Evolutionary conservation across 2,329 filamentous ascomycete genomes (phyloP), one percentile per base, ranked within the genome.

Genomic region (Aspergillus intermedius): DNA sequence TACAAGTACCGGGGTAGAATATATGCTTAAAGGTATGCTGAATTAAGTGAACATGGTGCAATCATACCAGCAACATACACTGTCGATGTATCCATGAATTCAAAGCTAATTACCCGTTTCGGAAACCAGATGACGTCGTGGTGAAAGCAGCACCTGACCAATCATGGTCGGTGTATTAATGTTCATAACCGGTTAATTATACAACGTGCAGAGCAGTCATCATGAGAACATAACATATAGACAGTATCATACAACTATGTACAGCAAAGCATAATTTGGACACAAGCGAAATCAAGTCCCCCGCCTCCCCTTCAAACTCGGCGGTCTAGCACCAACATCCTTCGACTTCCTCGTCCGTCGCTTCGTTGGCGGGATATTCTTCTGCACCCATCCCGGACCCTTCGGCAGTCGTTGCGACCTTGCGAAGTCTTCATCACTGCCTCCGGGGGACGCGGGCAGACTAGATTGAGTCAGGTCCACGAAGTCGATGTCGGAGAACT

Each of bases 391-490:
- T 5, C 63, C 58, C 3, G 58, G 51, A 2, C 59, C 64, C 5
- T 50, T 50, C 1, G 62, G 60, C 17, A 67, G 58, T 6, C 55
- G 57, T 21, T 60, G 56, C n/a, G 59, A 57, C 19, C 47, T 55
- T n/a, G 59, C 57, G 55, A 55, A 65, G 19, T 65, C 62, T 17
- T 59, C 49, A 32, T 66, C 65, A 44, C 56, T 62, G n/a, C 57
- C 60, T 2, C 47, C 58, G 3, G 60, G 59, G 2, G 60, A 60
- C 5, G 45, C 50, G 1, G 55, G 53, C 17, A 66, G 65, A 49
- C 67, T 72, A 10, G 63, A 65, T n/a, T 61, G 54, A 7, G 69
- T 72, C 40, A 72, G 53, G 48, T 71, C 69, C 28, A 71, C 60
- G 25, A 70, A 45, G 34, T 59, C 54, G 28, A 70, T 45, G 34